Evolutionary conservation across 441 rosid genomes (phyloP), one percentile per base, ranked within the genome.

Genomic region (Adansonia madagascariensis): DNA sequence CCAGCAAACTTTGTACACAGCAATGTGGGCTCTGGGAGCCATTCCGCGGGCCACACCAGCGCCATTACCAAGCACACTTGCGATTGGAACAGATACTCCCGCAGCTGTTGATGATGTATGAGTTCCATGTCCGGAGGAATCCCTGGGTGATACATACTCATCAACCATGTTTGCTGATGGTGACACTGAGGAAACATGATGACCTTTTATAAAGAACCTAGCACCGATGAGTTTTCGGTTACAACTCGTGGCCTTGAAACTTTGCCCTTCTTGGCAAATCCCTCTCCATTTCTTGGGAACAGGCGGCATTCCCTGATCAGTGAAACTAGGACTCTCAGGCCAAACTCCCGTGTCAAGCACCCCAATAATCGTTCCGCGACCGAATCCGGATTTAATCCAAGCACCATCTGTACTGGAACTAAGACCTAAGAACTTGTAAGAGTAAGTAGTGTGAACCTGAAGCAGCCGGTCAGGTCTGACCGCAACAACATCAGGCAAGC

Each of bases 1-100:
- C 95, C 95, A 91, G 85, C 93, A 91, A 11, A 91, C 95, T 81
- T 91, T 91, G 77, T 89, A 91, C 27, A 83, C 83, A 0, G 95
- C 95, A 78, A 91, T 80, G 80, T 89, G 93, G 24, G 95, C 83
- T 64, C 87, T 87, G 0, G 92, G 92, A 0, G 95, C 95, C 88
- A 91, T 86, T 18, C 95, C 95, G 0, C 88, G 83, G 68, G 95
- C 93, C 41, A 84, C 86, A 6, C 92, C 95, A 18, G 87, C 91
- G 24, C 86, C 93, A 35, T 80, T 85, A 0, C 93, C 91, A 4
- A 91, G 86, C 80, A 91, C 91, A 55, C 82, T 87, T 2, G 95
- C 93, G 84, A 56, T 79, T 0, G 83, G 73, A 79, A 91, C 93
- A 5, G 91, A 73, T 79, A 83, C 81, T 55, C 95, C 95, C 18